Percentiles rank a stretch among this genome's conserved stretches.
Evolutionary conservation across 805 yeast genomes (phyloP).

Genomic region (Kodamaea sagamina): DNA sequence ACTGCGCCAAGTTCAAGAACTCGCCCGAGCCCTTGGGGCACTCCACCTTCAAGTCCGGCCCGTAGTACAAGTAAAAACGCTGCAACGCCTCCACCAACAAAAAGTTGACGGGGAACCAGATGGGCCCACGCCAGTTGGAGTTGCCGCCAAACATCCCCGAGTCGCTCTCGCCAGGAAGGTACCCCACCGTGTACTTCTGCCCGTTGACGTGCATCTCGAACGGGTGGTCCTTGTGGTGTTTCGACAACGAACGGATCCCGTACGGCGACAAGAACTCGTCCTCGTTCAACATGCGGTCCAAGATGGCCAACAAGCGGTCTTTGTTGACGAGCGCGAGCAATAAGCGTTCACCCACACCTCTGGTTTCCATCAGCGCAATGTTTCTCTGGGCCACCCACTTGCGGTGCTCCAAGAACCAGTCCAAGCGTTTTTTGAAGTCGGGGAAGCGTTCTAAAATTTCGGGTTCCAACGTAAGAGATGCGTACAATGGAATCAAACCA

Average conservation of each 20-base stretch:
- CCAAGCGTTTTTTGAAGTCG: slow-evolving; percentile 75
- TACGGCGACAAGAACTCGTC: slow-evolving; percentile 79
- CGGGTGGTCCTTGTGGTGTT: slow-evolving; percentile 81
- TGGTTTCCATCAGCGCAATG: slow-evolving; percentile 77
- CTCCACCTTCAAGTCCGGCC: slow-evolving; percentile 80
- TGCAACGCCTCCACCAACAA: slow-evolving; percentile 83
- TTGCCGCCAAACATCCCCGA: slow-evolving; percentile 96
- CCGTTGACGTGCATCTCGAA: slow-evolving; percentile 84
- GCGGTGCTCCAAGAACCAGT: slow-evolving; percentile 79
- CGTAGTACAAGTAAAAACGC: slow-evolving; percentile 85
- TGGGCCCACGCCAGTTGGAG: slow-evolving; percentile 97
- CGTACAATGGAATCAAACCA: slow-evolving; percentile 89
- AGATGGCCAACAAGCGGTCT: slow-evolving; percentile 73
- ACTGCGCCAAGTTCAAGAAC: slow-evolving; percentile 75
- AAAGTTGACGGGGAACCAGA: slow-evolving; percentile 94
- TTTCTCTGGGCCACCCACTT: slow-evolving; percentile 73
- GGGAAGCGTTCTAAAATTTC: slow-evolving; percentile 77
- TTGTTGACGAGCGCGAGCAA: slow-evolving; percentile 77
- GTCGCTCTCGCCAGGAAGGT: slow-evolving; percentile 86
- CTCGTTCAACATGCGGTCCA: slow-evolving; percentile 81
- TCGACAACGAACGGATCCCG: slow-evolving; percentile 87
- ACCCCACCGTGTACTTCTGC: slow-evolving; percentile 64
- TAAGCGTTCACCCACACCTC: slow-evolving; percentile 82
- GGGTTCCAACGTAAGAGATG: slow-evolving; percentile 85
- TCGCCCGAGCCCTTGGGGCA: slow-evolving; percentile 86